These are phyloP conservation scores for Alliaria petiolata DNA, from an alignment of 345 rosid species.

Conservation along the genomic window DNA sequence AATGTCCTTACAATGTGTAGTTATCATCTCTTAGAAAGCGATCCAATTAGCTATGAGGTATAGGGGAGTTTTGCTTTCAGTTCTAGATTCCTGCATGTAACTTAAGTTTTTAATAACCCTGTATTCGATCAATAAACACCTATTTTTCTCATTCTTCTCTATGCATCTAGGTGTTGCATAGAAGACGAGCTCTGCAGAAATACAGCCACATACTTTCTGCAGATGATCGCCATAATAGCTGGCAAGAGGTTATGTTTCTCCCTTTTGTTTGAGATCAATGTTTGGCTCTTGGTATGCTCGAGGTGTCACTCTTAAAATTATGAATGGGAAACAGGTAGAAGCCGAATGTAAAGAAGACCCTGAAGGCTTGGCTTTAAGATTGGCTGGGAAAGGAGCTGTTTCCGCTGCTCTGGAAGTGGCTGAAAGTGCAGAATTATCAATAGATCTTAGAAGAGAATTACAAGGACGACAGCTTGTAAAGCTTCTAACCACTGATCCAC, in stretches of 20 bases:
- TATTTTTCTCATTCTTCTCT: conserved; percentile 11
- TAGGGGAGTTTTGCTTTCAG: conserved; percentile 19
- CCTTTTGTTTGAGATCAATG: conserved; percentile 14
- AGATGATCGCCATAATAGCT: conserved; percentile 84
- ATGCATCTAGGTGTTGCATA: conserved; percentile 59
- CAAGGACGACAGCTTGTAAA: conserved; percentile 97
- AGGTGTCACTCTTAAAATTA: neutral
- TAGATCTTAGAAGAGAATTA: conserved; percentile 85
- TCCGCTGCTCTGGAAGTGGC: conserved; percentile 98
- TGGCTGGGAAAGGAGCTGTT: conserved; percentile 97
- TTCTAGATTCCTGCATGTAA: conserved; percentile 5
- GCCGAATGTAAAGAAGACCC: conserved; percentile 86
- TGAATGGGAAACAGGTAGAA: conserved; percentile 57
- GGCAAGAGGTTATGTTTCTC: conserved; percentile 83
- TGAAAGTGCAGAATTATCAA: conserved; percentile 87
- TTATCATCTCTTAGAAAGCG: conserved; percentile 69
- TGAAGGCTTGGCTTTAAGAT: conserved; percentile 93
- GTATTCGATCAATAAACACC: neutral
- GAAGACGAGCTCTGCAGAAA: conserved; percentile 82
- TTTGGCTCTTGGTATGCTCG: conserved; percentile 16
- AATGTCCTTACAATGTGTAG: conserved; percentile 98
- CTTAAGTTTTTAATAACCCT: neutral
- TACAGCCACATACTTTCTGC: conserved; percentile 84
- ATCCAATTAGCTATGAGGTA: conserved; percentile 73
- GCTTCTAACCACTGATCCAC: conserved; percentile 95